Evolutionary conservation across 2,329 filamentous ascomycete genomes (phyloP).

Genomic region (Aspergillus latus): DNA sequence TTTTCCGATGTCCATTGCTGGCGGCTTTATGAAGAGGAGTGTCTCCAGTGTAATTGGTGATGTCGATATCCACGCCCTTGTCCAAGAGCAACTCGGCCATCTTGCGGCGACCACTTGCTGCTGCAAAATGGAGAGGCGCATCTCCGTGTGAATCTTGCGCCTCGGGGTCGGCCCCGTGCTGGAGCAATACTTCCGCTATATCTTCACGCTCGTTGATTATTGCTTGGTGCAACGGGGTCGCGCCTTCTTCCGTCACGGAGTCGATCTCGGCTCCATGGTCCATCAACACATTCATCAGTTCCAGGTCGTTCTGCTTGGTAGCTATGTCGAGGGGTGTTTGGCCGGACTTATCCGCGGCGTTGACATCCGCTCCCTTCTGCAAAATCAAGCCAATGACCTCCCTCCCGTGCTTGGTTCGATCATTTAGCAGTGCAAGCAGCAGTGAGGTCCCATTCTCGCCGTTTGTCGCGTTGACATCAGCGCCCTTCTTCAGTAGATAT

Average conservation of each 20-base stretch:
- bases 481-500: conserved; percentile 28
- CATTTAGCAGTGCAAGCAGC: conserved; percentile 20
- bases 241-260: conserved; percentile 19
- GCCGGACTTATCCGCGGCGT: conserved; percentile 21
- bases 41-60: conserved; percentile 28
- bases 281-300: conserved; percentile 18
- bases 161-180: conserved; percentile 25
- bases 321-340: conserved; percentile 24
- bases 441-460: conserved; percentile 22
- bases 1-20: conserved; percentile 27
- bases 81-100: conserved; percentile 25
- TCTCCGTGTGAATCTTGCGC: conserved; percentile 28
- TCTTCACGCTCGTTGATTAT: conserved; percentile 24
- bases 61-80: conserved; percentile 25
- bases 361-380: conserved; percentile 26
- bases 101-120: conserved; percentile 16
- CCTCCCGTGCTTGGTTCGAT: conserved; percentile 20
- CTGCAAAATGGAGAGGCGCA: conserved; percentile 26
- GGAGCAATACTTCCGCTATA: conserved; percentile 27
- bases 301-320: conserved; percentile 19
- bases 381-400: conserved; percentile 23
- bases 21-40: conserved; percentile 32
- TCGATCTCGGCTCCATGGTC: conserved; percentile 19
- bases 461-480: conserved; percentile 22
- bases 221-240: conserved; percentile 24